These are phyloP conservation scores for Zymoseptoria passerinii DNA, from an alignment of 2,329 filamentous ascomycete species.

Conservation along the genomic window DNA sequence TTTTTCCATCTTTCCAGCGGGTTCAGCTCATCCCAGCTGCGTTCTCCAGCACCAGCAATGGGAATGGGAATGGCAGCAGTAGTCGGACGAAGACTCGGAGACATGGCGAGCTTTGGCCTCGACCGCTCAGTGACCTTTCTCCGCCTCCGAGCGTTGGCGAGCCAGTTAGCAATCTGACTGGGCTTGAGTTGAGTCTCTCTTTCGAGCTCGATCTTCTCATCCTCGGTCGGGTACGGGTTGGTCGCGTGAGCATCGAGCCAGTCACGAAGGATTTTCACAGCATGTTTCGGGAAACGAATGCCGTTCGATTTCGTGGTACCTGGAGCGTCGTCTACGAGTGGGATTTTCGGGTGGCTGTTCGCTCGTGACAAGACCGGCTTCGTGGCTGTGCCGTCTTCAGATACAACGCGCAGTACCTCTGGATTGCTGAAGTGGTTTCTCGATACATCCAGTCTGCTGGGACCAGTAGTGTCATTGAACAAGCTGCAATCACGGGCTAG, in stretches of 20 bases:
- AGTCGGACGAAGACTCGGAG: conserved; percentile 57
- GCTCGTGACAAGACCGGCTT: conserved; percentile 22
- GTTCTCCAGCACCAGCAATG: conserved; percentile 33
- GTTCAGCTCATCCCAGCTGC: conserved; percentile 44
- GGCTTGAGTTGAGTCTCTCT: conserved; percentile 71
- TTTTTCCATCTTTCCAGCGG: conserved; percentile 62
- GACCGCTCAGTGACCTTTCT: conserved; percentile 58
- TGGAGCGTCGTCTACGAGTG: conserved; percentile 26
- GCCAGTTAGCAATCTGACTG: conserved; percentile 83
- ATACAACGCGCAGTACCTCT: conserved; percentile 41
- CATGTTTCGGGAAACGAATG: conserved; percentile 70
- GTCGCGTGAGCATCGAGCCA: conserved; percentile 75
- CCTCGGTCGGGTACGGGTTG: conserved; percentile 81
- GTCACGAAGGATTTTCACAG: conserved; percentile 70
- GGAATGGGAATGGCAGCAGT: conserved; percentile 67
- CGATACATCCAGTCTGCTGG: conserved; percentile 35
- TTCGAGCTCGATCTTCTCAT: conserved; percentile 74
- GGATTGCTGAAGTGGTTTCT: conserved; percentile 24
- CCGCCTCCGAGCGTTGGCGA: conserved; percentile 78
- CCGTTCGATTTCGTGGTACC: conserved; percentile 42
- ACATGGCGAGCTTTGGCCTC: conserved; percentile 34
- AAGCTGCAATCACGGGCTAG: conserved; percentile 44
- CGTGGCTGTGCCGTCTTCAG: conserved; percentile 32
- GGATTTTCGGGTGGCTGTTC: conserved; percentile 12
- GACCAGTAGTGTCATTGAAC: conserved; percentile 26